A percentile compares a stretch with the other conserved stretches of the same genome.
Conservation (phyloP, 2,329 filamentous ascomycete species). For the Bertia moriformis region DNA sequence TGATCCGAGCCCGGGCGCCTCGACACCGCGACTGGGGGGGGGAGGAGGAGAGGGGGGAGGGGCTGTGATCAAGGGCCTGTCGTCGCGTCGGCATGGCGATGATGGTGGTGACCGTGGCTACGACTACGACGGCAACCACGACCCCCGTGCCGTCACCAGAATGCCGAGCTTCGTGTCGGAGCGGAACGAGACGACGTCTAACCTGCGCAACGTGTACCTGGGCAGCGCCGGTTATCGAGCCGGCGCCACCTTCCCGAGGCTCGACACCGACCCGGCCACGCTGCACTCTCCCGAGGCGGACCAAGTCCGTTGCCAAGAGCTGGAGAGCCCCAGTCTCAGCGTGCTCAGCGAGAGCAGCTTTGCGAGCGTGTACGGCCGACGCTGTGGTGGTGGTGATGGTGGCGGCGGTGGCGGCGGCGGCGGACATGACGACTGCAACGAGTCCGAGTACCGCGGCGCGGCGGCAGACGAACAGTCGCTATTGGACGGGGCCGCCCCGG, state of each 20-base stretch:
- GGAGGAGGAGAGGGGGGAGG: too few species aligned
- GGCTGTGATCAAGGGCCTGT: too few species aligned
- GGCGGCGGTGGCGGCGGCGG: constrained; percentile 7
- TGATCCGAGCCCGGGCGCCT: constrained; percentile 12
- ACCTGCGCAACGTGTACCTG: constrained; percentile 44
- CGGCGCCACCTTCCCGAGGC: constrained; percentile 32
- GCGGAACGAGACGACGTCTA: constrained; percentile 40
- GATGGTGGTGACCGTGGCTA: too few species aligned
- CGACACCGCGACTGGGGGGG: too few species aligned
- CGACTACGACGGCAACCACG: constrained; percentile 8
- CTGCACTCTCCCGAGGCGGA: constrained; percentile 1
- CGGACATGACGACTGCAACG: too few species aligned
- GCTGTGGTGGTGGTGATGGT: constrained; percentile 9
- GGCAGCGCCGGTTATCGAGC: too few species aligned
- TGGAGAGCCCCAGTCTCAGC: constrained; percentile 45
- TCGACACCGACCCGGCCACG: constrained; percentile 24
- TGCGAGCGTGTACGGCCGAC: constrained; percentile 44
- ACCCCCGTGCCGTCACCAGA: constrained; percentile 26
- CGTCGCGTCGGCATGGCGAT: too few species aligned
- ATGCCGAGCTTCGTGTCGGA: constrained; percentile 56
- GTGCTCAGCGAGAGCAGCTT: constrained; percentile 56
- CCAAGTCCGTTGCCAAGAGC: constrained; percentile 10
- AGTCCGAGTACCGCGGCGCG: neutral
- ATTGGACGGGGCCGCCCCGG: neutral
- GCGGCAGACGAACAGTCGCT: constrained; percentile 4